Base-by-base conservation (phyloP, 2,329 filamentous ascomycete genomes). In the Trichoderma sp. region DNA sequence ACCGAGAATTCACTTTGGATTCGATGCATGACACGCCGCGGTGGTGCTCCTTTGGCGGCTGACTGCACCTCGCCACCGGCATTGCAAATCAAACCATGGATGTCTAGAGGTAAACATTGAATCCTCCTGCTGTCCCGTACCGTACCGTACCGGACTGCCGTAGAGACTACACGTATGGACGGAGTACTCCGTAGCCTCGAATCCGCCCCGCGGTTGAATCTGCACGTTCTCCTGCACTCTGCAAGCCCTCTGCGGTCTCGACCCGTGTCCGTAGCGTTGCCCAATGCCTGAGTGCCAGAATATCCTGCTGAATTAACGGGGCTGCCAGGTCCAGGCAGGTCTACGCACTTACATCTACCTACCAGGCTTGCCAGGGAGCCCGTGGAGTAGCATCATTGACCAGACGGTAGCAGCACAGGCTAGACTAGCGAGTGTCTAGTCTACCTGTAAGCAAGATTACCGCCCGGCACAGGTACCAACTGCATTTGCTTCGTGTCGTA, bases 211-310 rank as follows among this genome's bases (percentile, higher is more conserved):
- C 47, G 43, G 28, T 36, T 57, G 47, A 57, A 67, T 34, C 63
- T 56, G 63, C 61, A 64, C 43, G 36, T 39, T 39, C n/a, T 53
- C 0, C n/a, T 53, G 47, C 47, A 53, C 47, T n/a, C 28, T 65
- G 43, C 64, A 39, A 58, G 53, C 51, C 64, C 43, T 56, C 65
- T 57, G 32, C 51, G 69, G 69, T 63, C 69, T 60, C 47, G 69
- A 71, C 69, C 47, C 69, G 60, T n/a, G 43, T 36, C 28, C 18
- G 56, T 14, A 39, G 60, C 34, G 60, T 32, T 14, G 53, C 53
- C 34, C 36, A 58, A 68, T 32, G 57, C 57, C 28, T 14, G 28
- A 30, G n/a, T 18, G 30, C 24, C 57, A 64, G 26, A 47, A 43
- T 36, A 36, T 36, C 34, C 36, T 53, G 47, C n/a, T 53, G 47